phyloP scores from a whole-genome alignment of 768 basidiomycete genomes.

The Xerocomellus amylosporus region DNA sequence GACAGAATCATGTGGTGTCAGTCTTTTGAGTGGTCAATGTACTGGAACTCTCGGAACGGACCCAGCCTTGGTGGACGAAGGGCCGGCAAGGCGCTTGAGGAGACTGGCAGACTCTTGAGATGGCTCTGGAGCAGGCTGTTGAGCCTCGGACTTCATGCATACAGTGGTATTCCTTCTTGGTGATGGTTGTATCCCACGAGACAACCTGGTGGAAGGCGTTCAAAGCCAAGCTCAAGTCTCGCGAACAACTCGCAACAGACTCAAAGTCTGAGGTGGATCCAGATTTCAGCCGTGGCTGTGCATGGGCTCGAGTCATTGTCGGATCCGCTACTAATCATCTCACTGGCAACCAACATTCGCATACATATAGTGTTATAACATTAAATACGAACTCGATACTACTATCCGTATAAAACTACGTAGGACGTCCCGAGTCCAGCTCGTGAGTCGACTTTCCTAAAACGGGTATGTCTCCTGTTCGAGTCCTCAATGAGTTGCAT shows the following conservation, averaged over 20 bases:
- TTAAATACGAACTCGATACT: not conserved
- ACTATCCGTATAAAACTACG: not conserved
- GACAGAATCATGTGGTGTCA: constrained; percentile 9
- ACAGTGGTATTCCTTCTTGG: not conserved
- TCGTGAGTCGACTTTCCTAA: not conserved
- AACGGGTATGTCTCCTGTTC: not conserved
- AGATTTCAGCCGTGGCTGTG: constrained; percentile 7
- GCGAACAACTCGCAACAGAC: not conserved
- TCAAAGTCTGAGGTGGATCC: no score
- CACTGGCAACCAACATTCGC: not conserved
- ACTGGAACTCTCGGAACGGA: constrained; percentile 34
- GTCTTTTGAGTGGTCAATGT: not conserved
- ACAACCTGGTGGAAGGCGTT: not conserved
- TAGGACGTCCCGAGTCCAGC: constrained; percentile 13
- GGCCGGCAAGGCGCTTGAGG: constrained; percentile 78
- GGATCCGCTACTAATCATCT: not conserved
- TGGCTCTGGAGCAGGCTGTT: constrained; percentile 26
- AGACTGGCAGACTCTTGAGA: constrained; percentile 71
- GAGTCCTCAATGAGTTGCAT: constrained; percentile 1
- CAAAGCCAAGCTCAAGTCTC: no score
- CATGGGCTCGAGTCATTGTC: not conserved
- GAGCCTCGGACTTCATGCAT: constrained; percentile 22
- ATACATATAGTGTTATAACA: not conserved
- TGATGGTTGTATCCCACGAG: not conserved
- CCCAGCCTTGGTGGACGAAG: constrained; percentile 89